Conservation (phyloP, 345 rosid genomes). For the Salix suchowensis region DNA sequence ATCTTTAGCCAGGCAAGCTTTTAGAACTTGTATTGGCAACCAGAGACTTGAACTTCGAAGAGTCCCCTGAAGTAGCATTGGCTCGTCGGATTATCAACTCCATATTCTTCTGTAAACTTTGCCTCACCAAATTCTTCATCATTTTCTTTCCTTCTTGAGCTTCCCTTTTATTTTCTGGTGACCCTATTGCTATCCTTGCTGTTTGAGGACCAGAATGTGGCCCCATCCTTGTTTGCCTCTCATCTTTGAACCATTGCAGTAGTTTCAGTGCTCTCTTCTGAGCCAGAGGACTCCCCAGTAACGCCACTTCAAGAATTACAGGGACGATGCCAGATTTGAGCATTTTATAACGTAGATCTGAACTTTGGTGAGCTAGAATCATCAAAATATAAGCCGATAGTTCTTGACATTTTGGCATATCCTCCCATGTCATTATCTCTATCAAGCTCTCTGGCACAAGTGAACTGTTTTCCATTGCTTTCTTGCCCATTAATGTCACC, state of each 20-base stretch:
- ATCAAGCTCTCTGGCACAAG: slow-evolving; percentile 58
- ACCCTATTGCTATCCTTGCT: slow-evolving; percentile 46
- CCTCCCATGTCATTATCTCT: slow-evolving; percentile 85
- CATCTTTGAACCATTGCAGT: slow-evolving; percentile 91
- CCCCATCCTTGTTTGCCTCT: slow-evolving; percentile 70
- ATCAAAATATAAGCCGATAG: slow-evolving; percentile 65
- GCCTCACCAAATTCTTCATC: slow-evolving; percentile 81
- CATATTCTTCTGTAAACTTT: slow-evolving; percentile 81
- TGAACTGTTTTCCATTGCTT: slow-evolving; percentile 54
- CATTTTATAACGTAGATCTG: slow-evolving; percentile 68
- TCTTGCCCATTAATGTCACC: slow-evolving; percentile 72
- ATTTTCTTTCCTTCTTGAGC: slow-evolving; percentile 62
- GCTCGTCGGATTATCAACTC: slow-evolving; percentile 80
- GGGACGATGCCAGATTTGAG: slow-evolving; percentile 69
- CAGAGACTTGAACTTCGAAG: slow-evolving; percentile 56
- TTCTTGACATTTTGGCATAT: slow-evolving; percentile 80
- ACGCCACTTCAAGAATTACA: slow-evolving; percentile 60
- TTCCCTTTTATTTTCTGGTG: slow-evolving; percentile 47
- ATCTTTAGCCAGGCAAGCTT: slow-evolving; percentile 70
- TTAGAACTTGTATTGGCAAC: slow-evolving; percentile 79
- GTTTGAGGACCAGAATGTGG: slow-evolving; percentile 94
- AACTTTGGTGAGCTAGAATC: slow-evolving; percentile 84
- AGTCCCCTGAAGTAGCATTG: slow-evolving; percentile 30
- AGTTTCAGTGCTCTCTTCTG: slow-evolving; percentile 82
- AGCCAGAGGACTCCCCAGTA: slow-evolving; percentile 67